Evolutionary conservation across 2,329 filamentous ascomycete genomes (phyloP).

Genomic region (Penicillium fuscoglaucum): DNA sequence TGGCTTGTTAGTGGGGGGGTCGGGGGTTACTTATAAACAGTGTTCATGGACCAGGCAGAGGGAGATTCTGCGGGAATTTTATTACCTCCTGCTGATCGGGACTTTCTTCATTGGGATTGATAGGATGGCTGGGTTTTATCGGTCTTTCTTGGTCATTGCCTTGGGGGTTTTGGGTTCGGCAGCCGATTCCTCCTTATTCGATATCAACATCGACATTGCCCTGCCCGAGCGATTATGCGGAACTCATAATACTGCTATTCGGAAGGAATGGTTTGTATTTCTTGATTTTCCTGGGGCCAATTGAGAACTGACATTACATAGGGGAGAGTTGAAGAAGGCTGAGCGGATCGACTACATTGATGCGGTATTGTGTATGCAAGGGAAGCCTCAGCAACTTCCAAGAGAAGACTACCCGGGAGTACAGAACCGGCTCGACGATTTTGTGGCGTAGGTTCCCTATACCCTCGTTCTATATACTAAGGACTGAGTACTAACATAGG

Average conservation of each 20-base stretch:
- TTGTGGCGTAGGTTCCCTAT: slow-evolving; percentile 27
- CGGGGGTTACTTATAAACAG: not conserved
- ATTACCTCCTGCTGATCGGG: not conserved
- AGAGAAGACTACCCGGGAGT: slow-evolving; percentile 26
- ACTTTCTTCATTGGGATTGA: not conserved
- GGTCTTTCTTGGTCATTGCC: not conserved
- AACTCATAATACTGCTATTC: not conserved
- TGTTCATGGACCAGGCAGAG: not conserved
- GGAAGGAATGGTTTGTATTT: slow-evolving; percentile 21
- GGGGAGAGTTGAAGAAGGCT: slow-evolving; percentile 19
- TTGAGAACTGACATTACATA: slow-evolving; percentile 4
- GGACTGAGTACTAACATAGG: not conserved
- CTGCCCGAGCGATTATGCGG: not conserved
- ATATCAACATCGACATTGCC: not conserved
- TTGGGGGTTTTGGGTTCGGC: not conserved
- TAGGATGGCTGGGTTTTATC: slow-evolving; percentile 8
- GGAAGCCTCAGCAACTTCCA: slow-evolving; percentile 19
- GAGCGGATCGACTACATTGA: slow-evolving; percentile 29
- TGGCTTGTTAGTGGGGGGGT: not conserved
- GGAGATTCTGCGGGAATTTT: not conserved
- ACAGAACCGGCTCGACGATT: slow-evolving; percentile 30
- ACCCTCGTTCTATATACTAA: not conserved
- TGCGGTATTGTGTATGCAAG: slow-evolving; percentile 27
- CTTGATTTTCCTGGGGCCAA: not conserved
- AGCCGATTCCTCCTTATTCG: not conserved